phyloP scores from a whole-genome alignment of 345 rosid genomes.

The Lumnitzera littorea region DNA sequence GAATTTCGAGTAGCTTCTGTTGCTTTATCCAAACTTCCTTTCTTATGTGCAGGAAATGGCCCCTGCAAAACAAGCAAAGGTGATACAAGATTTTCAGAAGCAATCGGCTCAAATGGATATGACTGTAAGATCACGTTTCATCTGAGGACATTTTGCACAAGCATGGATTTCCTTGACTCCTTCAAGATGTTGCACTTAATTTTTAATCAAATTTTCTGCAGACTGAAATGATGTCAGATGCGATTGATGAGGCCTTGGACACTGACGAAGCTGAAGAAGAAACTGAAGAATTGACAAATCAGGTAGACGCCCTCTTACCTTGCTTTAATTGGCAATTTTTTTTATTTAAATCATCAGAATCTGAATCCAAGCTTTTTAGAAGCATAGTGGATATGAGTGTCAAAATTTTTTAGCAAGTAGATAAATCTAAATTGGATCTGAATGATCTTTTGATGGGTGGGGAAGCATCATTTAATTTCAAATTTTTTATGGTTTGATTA shows the following conservation, averaged over 20 bases:
- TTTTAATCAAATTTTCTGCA: conserved; percentile 24
- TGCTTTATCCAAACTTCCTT: conserved; percentile 2
- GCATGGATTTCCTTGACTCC: conserved; percentile 6
- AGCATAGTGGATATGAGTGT: not conserved
- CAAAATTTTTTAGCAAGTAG: not conserved
- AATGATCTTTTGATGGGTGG: no score
- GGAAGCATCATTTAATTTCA: no score
- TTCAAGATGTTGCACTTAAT: conserved; percentile 10
- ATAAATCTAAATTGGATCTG: no score
- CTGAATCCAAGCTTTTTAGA: not conserved
- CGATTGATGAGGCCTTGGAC: conserved; percentile 85
- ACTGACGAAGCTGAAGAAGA: conserved; percentile 94
- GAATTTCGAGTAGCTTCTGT: not conserved
- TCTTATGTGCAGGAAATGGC: conserved; percentile 72
- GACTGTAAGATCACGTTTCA: conserved; percentile 55
- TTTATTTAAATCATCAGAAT: not conserved
- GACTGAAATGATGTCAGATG: conserved; percentile 97
- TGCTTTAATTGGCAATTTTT: not conserved
- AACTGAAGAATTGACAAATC: conserved; percentile 89
- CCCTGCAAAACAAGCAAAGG: conserved; percentile 81
- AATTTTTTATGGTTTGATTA: no score
- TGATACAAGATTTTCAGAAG: conserved; percentile 75
- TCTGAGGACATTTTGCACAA: conserved; percentile 2
- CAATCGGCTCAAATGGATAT: conserved; percentile 96
- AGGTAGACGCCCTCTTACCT: conserved; percentile 30